Base-by-base conservation (phyloP, 1,284 basidiomycete species). In the Caloboletus inedulis region DNA sequence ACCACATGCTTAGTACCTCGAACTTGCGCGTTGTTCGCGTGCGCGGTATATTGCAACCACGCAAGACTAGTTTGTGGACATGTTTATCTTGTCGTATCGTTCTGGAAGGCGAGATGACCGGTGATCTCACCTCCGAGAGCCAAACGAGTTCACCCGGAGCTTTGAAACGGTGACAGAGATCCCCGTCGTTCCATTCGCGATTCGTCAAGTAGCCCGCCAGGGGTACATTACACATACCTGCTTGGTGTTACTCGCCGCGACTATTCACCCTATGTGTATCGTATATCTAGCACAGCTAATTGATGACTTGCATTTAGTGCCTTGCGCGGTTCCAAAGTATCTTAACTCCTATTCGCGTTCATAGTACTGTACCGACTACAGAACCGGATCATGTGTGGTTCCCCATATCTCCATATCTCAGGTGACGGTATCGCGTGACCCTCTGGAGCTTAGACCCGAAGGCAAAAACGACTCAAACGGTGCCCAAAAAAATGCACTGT, bases 161-260 rank as follows among this genome's bases (percentile, higher is more conserved):
- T 2, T 53, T 37, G 54, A 43, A 43, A 34, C 45, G 31, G 37
- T 35, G 44, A 16, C 23, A 45, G 35, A 43, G 21, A 51, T 41
- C 39, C 23, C 41, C 16, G 45, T 41, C 27, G 19, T 39, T 42
- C 18, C 37, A 36, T 43, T 40, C 30, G n/a, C 37, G 36, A 47
- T 31, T 29, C 31, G 43, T 36, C 36, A 16, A n/a, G 31, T 19
- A 21, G 19, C 18, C 23, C 23, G 3, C 23, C 23, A 23, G 27
- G 27, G 25, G 27, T 7, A 35, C 9, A 8, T 4, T 18, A 8
- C 19, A 37, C 19, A 7, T 21, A 13, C n/a, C 2, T 19, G 36
- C 19, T 37, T 9, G 37, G 34, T 10, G 34, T 18, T 35, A 35
- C 37, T 39, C 37, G 12, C 14, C 7, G 27, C 8, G 25, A 25